Evolutionary conservation across 495 filamentous ascomycete genomes (phyloP), one percentile per base, ranked within the genome.

Genomic region (Aspergillus cavernicola): DNA sequence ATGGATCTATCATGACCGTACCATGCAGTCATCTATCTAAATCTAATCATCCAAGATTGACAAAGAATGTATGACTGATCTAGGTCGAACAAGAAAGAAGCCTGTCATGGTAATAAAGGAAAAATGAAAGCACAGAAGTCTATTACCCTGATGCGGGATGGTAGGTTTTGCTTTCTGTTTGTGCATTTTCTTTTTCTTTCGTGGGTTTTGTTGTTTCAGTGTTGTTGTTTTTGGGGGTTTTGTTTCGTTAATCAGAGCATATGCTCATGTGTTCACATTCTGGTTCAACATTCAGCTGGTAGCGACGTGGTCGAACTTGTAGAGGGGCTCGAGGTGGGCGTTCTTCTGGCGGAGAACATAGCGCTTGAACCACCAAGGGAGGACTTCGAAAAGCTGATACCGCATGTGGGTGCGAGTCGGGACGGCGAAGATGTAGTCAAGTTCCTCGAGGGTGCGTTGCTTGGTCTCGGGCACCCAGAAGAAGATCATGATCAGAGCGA

Each of bases 401-500:
- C 55, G 54, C 61, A 79, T 79, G 62, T 89, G 86, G 31, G 74
- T 75, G 37, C 76, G 60, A 20, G 80, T 85, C 0, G 85, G 85
- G 11, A 90, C 85, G 7, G 82, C 86, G 55, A 90, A 95, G 49
- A 95, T 82, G 62, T 90, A 89, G 68, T 95, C 88, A 32, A 95
- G 74, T 64, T 95, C 89, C 67, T 95, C 88, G 11, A 92, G 79
- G 4, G 87, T 89, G 26, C 81, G 77, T 62, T 88, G 86, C 66
- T 90, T 91, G 0, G 88, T 90, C 68, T 91, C 88, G 9, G 85
- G 86, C 6, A 92, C 76, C 69, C 78, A 89, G 44, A 90, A 72
- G 66, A 89, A 86, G 56, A 90, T 87, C 71, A 87, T 76, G 23
- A 83, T 57, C 16, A 89, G 74, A 9, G 85, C 88, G 23, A 81